These are phyloP conservation scores for Tricharina praecox DNA, from an alignment of 495 filamentous ascomycete species.

Conservation along the genomic window DNA sequence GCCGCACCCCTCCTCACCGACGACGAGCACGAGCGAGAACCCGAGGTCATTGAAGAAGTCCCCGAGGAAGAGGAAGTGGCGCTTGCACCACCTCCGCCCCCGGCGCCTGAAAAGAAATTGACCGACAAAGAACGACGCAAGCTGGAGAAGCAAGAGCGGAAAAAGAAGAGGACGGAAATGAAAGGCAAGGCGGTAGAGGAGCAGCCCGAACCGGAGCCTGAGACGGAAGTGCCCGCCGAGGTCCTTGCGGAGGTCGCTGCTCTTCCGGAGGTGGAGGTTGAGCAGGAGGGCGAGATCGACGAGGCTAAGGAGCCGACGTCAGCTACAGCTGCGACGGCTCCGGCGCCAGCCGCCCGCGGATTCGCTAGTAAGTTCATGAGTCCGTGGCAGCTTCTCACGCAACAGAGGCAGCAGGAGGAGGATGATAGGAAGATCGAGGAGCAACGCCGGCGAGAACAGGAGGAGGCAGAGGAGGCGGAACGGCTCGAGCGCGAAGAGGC, in stretches of 20 bases:
- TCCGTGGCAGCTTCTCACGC: background rate
- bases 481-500: background rate
- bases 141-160: slow-evolving; percentile 9
- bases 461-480: too few species aligned
- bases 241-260: background rate
- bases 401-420: background rate
- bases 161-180: too few species aligned
- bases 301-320: too few species aligned
- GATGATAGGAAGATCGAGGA: background rate
- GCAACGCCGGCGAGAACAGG: too few species aligned
- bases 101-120: background rate
- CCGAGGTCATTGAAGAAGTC: slow-evolving; percentile 4
- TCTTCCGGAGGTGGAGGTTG: too few species aligned
- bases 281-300: too few species aligned
- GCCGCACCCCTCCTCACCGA: slow-evolving; percentile 5
- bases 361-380: background rate
- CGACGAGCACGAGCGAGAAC: slow-evolving; percentile 1
- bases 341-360: background rate
- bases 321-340: background rate
- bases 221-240: background rate
- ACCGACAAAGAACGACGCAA: slow-evolving; percentile 8
- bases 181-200: slow-evolving; percentile 6
- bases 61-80: slow-evolving; percentile 3
- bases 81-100: background rate
- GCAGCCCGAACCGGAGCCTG: slow-evolving; percentile 5